Evolutionary conservation across 768 basidiomycete species (phyloP).

Genomic region (Lentinula sp.): DNA sequence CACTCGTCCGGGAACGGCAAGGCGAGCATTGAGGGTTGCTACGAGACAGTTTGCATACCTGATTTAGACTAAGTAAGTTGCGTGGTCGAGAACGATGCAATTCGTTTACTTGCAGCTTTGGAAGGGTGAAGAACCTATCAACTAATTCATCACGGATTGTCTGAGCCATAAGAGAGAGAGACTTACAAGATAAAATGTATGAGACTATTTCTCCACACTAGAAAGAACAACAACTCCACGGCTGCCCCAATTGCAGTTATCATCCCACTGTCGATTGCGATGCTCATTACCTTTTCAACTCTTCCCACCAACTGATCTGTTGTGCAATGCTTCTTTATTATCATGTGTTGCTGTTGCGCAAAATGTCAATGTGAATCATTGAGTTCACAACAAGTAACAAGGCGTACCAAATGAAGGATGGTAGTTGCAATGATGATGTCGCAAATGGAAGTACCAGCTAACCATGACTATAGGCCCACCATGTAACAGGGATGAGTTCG

Average conservation of each 20-base stretch:
- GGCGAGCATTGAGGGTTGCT: conserved; percentile 6
- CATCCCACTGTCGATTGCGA: conserved; percentile 19
- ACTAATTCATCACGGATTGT: neutral
- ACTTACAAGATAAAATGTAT: conserved; percentile 16
- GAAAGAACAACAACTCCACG: conserved; percentile 15
- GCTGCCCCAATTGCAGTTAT: conserved; percentile 13
- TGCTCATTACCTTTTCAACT: conserved; percentile 8
- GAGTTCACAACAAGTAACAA: neutral
- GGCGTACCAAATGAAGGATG: conserved; percentile 19
- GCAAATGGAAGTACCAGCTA: conserved; percentile 16
- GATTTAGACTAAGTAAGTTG: neutral
- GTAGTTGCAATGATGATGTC: conserved; percentile 19
- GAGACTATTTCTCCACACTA: conserved; percentile 11
- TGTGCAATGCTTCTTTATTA: conserved; percentile 2
- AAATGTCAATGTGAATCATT: neutral
- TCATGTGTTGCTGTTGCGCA: neutral
- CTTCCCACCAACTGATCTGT: neutral
- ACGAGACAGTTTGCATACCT: conserved; percentile 8
- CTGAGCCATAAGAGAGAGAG: too few relatives aligned
- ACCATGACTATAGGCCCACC: conserved; percentile 15
- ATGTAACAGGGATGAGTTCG: neutral
- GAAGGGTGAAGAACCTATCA: conserved; percentile 3
- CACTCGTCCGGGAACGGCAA: neutral
- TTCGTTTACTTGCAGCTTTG: neutral
- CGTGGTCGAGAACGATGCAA: neutral